Evolutionary conservation across 1,139 yeast genomes (phyloP).

Genomic region (Scheffersomyces parashehatae): DNA sequence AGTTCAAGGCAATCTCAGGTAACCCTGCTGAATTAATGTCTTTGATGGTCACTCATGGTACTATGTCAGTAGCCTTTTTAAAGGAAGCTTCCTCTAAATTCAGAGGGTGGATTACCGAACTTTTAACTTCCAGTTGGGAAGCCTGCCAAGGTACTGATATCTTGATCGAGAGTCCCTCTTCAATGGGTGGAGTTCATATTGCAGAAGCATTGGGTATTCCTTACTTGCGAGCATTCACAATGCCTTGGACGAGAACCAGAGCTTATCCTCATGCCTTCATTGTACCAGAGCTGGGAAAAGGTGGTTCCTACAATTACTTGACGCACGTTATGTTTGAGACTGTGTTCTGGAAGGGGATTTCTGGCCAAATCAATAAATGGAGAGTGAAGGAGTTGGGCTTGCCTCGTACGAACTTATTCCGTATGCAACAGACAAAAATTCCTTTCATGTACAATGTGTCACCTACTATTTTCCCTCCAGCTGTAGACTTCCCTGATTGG

Average conservation of each 20-base stretch:
- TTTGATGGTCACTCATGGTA: slow-evolving; percentile 87
- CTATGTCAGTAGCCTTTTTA: slow-evolving; percentile 78
- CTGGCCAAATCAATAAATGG: slow-evolving; percentile 90
- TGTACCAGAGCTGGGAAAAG: slow-evolving; percentile 90
- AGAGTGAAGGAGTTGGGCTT: slow-evolving; percentile 65
- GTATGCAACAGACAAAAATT: slow-evolving; percentile 72
- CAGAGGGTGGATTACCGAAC: slow-evolving; percentile 75
- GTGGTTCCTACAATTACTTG: slow-evolving; percentile 88
- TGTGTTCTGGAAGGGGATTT: slow-evolving; percentile 90
- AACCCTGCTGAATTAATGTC: slow-evolving; percentile 92
- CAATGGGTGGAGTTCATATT: slow-evolving; percentile 93
- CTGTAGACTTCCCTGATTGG: slow-evolving; percentile 94
- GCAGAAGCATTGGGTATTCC: slow-evolving; percentile 92
- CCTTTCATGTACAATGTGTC: slow-evolving; percentile 91
- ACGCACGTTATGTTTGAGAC: slow-evolving; percentile 93
- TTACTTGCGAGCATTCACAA: slow-evolving; percentile 90
- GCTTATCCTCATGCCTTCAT: slow-evolving; percentile 96
- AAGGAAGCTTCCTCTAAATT: slow-evolving; percentile 81
- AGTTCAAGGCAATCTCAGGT: slow-evolving; percentile 79
- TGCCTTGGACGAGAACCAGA: slow-evolving; percentile 97
- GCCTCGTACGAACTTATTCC: slow-evolving; percentile 67
- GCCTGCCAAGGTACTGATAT: slow-evolving; percentile 86
- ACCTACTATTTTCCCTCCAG: slow-evolving; percentile 85
- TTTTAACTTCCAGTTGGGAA: slow-evolving; percentile 72
- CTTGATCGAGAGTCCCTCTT: slow-evolving; percentile 89